Base-by-base conservation (phyloP, 805 yeast genomes). In the Candida awuae region DNA sequence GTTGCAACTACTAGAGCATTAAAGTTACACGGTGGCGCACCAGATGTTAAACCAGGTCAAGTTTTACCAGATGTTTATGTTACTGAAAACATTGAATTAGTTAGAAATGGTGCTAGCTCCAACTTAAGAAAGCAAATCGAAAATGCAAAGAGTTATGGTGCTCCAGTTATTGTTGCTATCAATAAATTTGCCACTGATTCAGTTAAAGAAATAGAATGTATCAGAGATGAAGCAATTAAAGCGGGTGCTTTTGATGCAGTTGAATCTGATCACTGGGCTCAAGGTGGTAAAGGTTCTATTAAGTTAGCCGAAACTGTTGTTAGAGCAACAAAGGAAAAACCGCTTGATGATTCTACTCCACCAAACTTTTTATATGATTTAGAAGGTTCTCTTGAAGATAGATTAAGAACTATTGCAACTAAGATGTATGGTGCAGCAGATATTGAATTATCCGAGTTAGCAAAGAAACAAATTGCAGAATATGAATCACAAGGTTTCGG, bases 11-110 rank as follows among this genome's bases (percentile, higher is more conserved):
- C 81, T 16, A 73, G 94, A 65, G 94, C 94, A 19, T 68, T 83
- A 62, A 83, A 83, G 62, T 76, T 83, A 35, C 94, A 83, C 58
- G 94, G 94, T 57, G 94, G 94, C 55, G 94, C 87, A 37, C 85
- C 92, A 35, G 87, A 81, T 52, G 90, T 83, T 41, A 83, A 81
- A 62, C 86, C 94, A 32, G 94, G 92, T 54, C 83, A 82, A 46
- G 69, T 85, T 40, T 69, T 83, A 58, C 85, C 90, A 45, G 66
- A 74, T 23, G 90, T 74, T 56, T 83, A 83, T 65, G 67, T 76
- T 16, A 70, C 71, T 51, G 94, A 83, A 59, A 77, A 82, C 61
- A 68, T 77, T 47, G 86, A 79, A 16, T 65, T 81, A 52, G 78
- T 83, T 51, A 62, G 70, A 50, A 70, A 66, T 36, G 94, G 94